Percentiles rank a stretch among this genome's conserved stretches.
phyloP scores from a whole-genome alignment of 129 eudicot genomes.

The Lactuca sativa region DNA sequence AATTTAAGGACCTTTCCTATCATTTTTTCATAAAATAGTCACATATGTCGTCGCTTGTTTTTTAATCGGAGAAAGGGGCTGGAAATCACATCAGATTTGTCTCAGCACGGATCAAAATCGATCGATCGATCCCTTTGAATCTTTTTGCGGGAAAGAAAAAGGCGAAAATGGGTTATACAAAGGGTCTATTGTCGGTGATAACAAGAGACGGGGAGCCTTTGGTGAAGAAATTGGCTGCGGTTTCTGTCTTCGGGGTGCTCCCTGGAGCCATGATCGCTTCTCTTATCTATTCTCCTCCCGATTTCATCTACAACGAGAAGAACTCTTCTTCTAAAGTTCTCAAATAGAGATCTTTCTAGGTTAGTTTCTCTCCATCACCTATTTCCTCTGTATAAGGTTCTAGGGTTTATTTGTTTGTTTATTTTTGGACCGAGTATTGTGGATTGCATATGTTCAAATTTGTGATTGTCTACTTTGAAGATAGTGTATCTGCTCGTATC shows the following conservation, averaged over 20 bases:
- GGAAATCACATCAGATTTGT: neutral
- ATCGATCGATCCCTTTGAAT: neutral
- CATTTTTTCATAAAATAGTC: neutral
- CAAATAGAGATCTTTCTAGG: slow-evolving; percentile 16
- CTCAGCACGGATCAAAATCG: slow-evolving; percentile 16
- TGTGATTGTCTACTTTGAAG: slow-evolving; percentile 5
- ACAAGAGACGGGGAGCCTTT: slow-evolving; percentile 34
- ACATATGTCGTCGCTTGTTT: neutral
- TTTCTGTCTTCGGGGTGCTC: slow-evolving; percentile 32
- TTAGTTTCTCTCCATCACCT: neutral
- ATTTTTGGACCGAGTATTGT: neutral
- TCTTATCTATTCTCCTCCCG: slow-evolving; percentile 40
- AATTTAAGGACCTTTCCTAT: too few relatives aligned
- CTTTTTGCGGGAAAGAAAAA: neutral
- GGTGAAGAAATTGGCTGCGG: slow-evolving; percentile 35
- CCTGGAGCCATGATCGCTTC: slow-evolving; percentile 45
- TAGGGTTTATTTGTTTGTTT: slow-evolving; percentile 2
- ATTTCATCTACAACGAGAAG: slow-evolving; percentile 28
- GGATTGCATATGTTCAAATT: neutral
- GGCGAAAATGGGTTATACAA: slow-evolving; percentile 36
- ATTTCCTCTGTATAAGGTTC: neutral
- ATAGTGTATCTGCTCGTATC: neutral
- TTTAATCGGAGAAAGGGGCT: slow-evolving; percentile 23
- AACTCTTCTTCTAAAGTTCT: slow-evolving; percentile 16
- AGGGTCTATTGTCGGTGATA: slow-evolving; percentile 29